These are phyloP conservation scores for Tulasnella sp. DNA, from an alignment of 768 basidiomycete species.

Conservation along the genomic window DNA sequence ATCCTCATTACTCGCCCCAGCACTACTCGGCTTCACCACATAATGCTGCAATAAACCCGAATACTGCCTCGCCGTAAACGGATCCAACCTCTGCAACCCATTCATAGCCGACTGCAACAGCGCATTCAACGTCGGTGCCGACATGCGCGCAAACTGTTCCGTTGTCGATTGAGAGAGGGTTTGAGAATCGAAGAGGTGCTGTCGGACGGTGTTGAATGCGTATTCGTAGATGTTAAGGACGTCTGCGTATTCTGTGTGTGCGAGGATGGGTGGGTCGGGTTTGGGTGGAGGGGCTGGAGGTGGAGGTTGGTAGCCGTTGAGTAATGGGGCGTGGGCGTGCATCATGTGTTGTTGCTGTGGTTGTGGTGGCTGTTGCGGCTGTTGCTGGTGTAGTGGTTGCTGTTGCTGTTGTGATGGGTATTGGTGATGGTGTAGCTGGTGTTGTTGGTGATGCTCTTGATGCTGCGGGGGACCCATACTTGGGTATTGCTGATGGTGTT, in stretches of 20 bases:
- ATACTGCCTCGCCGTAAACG: constrained; percentile 5
- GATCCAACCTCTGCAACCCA: constrained; percentile 7
- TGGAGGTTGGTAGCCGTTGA: neutral
- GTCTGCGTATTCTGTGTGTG: too few species aligned
- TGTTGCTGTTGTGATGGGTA: neutral
- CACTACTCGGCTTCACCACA: neutral
- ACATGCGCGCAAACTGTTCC: neutral
- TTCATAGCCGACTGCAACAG: constrained; percentile 8
- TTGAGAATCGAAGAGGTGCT: too few species aligned
- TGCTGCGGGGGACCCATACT: too few species aligned
- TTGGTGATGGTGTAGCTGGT: neutral
- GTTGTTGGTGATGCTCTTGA: neutral
- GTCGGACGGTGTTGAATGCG: too few species aligned
- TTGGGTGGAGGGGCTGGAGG: too few species aligned
- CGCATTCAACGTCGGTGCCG: neutral
- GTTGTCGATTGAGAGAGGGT: too few species aligned
- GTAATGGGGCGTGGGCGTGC: neutral
- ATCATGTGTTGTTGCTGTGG: neutral
- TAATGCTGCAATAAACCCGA: neutral
- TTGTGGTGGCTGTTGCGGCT: neutral
- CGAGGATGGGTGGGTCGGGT: too few species aligned
- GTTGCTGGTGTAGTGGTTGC: neutral
- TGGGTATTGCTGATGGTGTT: neutral
- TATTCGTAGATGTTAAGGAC: too few species aligned
- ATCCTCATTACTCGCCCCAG: neutral